Evolutionary conservation across 192 early-diverging fungal species (phyloP).

Genomic region (Podila epigama): DNA sequence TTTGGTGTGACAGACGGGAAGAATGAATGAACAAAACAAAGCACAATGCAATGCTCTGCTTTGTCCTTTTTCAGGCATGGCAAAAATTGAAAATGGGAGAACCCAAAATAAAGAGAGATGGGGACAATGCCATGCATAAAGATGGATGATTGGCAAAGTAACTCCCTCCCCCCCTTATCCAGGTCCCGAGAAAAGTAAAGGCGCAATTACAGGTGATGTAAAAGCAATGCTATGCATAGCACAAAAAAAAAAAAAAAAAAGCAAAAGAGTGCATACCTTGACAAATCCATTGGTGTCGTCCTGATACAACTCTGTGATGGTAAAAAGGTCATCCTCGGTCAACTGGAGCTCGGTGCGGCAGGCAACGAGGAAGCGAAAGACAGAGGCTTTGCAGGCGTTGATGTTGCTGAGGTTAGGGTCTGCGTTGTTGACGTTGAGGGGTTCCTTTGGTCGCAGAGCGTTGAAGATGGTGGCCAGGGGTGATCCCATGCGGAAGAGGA

Average conservation of each 20-base stretch:
- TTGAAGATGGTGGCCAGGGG: constrained; percentile 78
- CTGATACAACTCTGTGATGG: constrained; percentile 86
- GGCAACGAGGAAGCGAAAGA: constrained; percentile 89
- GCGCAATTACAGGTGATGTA: too few relatives aligned
- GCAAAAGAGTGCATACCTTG: constrained; percentile 67
- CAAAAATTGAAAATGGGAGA: too few relatives aligned
- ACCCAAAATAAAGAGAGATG: too few relatives aligned
- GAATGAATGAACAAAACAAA: too few relatives aligned
- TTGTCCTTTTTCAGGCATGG: too few relatives aligned
- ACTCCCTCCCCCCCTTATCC: too few relatives aligned
- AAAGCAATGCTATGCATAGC: background rate
- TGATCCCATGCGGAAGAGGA: constrained; percentile 73
- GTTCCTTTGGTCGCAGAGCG: constrained; percentile 67
- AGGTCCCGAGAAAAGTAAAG: too few relatives aligned
- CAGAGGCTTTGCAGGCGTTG: constrained; percentile 82
- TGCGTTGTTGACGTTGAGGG: constrained; percentile 58
- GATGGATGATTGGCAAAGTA: too few relatives aligned
- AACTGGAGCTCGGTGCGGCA: constrained; percentile 81
- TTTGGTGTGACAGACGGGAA: too few relatives aligned
- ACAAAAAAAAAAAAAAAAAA: background rate
- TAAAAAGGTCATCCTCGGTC: constrained; percentile 81
- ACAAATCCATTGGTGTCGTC: constrained; percentile 98
- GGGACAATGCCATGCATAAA: too few relatives aligned
- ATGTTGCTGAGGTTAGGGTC: constrained; percentile 56
- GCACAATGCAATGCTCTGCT: too few relatives aligned